phyloP scores from a whole-genome alignment of 768 basidiomycete genomes.

The Amylocystis lapponica region DNA sequence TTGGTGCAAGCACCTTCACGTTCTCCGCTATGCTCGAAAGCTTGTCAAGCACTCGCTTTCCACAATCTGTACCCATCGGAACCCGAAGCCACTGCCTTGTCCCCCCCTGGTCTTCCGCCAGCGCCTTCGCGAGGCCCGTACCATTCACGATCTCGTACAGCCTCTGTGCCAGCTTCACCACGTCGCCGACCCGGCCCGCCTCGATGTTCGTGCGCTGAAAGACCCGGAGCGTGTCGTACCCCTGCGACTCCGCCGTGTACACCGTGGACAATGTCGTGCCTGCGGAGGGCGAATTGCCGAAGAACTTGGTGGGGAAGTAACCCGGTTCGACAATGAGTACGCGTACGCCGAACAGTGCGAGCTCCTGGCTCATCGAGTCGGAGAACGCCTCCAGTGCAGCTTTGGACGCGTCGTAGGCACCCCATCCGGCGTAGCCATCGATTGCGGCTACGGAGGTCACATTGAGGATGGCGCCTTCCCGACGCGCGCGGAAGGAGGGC shows the following conservation, averaged over 20 bases:
- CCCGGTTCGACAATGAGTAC: constrained; percentile 24
- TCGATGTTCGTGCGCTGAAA: constrained; percentile 4
- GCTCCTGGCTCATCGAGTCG: constrained; percentile 23
- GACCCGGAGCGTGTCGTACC: constrained; percentile 6
- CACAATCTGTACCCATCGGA: constrained; percentile 20
- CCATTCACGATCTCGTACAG: constrained; percentile 21
- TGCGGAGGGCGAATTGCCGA: not conserved
- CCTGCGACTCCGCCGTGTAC: constrained; percentile 18
- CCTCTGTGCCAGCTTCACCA: constrained; percentile 14
- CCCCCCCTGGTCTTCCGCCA: constrained; percentile 8
- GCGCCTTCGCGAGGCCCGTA: constrained; percentile 12
- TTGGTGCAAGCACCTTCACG: constrained; percentile 15
- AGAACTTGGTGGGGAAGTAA: constrained; percentile 18
- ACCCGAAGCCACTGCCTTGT: constrained; percentile 16
- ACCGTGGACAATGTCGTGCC: constrained; percentile 19
- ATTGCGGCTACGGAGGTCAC: constrained; percentile 20
- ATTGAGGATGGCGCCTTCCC: constrained; percentile 23
- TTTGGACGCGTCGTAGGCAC: constrained; percentile 22
- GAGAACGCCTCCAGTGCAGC: constrained; percentile 23
- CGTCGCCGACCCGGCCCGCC: constrained; percentile 19
- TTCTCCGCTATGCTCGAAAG: constrained; percentile 14
- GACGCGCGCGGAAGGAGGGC: constrained; percentile 19
- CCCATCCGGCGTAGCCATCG: constrained; percentile 13
- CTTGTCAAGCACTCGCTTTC: constrained; percentile 15
- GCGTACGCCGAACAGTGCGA: constrained; percentile 22